Conservation (phyloP, 2,329 filamentous ascomycete species). For the Ilyonectria mors-panacis region DNA sequence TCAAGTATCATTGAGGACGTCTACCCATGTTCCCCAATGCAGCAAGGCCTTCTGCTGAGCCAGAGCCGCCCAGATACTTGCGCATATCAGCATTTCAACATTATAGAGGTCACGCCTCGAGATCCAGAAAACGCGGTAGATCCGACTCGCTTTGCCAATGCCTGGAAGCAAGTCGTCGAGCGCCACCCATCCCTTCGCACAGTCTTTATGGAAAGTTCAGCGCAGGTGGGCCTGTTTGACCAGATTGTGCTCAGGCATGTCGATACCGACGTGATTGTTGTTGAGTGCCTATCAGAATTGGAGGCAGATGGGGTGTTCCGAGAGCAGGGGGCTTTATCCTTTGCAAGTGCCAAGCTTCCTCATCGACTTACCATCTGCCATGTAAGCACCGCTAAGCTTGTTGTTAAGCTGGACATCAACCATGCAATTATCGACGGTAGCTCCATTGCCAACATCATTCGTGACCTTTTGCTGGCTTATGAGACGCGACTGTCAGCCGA, state of each 20-base stretch:
- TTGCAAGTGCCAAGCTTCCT: too few relatives aligned
- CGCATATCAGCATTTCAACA: too few relatives aligned
- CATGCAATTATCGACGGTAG: conserved; percentile 41
- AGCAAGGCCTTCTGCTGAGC: conserved; percentile 41
- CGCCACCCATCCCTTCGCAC: conserved; percentile 45
- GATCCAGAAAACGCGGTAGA: neutral
- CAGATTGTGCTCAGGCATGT: conserved; percentile 41
- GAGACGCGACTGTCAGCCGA: conserved; percentile 2
- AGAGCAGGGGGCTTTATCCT: too few relatives aligned
- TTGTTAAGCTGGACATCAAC: conserved; percentile 40
- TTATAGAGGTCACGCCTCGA: too few relatives aligned
- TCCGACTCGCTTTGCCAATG: conserved; percentile 21
- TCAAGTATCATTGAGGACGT: conserved; percentile 39
- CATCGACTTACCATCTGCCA: conserved; percentile 17
- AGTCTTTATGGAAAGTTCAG: conserved; percentile 31
- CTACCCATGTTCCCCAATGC: conserved; percentile 42
- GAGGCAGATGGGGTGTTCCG: conserved; percentile 25
- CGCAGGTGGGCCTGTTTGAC: conserved; percentile 27
- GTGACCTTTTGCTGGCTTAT: conserved; percentile 36
- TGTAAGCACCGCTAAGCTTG: conserved; percentile 40
- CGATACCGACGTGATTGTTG: neutral
- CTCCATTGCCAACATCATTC: conserved; percentile 39
- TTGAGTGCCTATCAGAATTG: too few relatives aligned
- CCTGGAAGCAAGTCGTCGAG: conserved; percentile 40
- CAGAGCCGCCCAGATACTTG: conserved; percentile 40